Base-by-base conservation (phyloP, 2,329 filamentous ascomycete genomes). In the Diatrype stigma region DNA sequence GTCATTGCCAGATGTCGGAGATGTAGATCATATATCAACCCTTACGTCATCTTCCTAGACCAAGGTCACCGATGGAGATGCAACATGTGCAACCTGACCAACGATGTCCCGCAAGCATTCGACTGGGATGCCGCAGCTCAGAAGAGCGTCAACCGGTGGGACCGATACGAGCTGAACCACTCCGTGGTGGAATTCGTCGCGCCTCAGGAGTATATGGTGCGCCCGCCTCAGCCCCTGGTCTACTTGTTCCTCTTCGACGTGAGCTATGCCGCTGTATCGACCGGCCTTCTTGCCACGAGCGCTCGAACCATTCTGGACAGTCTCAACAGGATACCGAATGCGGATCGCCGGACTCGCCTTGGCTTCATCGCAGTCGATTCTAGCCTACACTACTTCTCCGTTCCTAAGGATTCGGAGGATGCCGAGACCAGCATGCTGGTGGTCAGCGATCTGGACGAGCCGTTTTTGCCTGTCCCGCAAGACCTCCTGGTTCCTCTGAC, bases 11-110 rank as follows among this genome's bases (percentile, higher is more conserved):
- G 94, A 65, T 99, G 94, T 77, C 84, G 94, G 70, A 86, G 94
- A 72, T 99, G 94, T 73, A 82, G 94, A 61, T 94, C 93, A 50
- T 97, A 97, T 70, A 97, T 97, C 77, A 97, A 97, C 69, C 92
- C 94, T 12, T 99, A 93, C 62, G 94, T 96, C 53, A 90, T 90
- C 45, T 99, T 99, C 74, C 76, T 99, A 54, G 94, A 99, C 63
- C 90, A 97, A 66, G 94, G 94, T 45, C 94, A 99, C 73, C 84
- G 94, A 66, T 99, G 94, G 94, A 87, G 93, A 65, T 99, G 94
- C 76, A 99, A 99, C 74, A 96, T 99, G 92, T 99, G 94, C 72
- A 97, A 96, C 71, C 78, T 99, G 58, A 96, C 92, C 61, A 99
- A 99, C 68, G 94, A 99, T 63, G 93, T 97, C 37, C 94, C 94